Evolutionary conservation across 768 basidiomycete species (phyloP), one percentile per base, ranked within the genome.

Genomic region (Hypsizygus marmoreus): DNA sequence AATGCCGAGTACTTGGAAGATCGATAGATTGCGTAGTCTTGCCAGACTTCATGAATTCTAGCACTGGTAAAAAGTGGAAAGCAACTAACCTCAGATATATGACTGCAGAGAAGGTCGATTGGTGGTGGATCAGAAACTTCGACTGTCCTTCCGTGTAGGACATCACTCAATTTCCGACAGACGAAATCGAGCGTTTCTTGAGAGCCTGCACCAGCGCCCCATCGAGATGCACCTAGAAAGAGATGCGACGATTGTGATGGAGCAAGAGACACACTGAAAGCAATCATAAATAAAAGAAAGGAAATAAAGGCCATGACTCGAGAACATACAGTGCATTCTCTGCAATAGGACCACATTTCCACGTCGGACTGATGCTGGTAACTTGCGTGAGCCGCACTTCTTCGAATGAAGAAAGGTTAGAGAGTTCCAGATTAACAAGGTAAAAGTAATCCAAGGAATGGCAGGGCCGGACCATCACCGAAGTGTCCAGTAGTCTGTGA

Each of bases 291-390:
- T 43, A 32, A 47, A 30, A 16, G 34, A 23, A 32, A 29, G 38
- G 31, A 17, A 31, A 57, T 34, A 41, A 59, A 26, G 10, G 9
- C 22, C 38, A 37, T 35, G 25, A 37, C 17, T 1, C 44, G 33
- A 17, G 8, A 17, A 70, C 86, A 62, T 54, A 86, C 84, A 68
- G 57, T 14, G 60, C 51, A 12, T 60, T 51, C 8, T 68, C 61
- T 2, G 64, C 52, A n/a, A 77, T 42, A 6, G 75, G 56, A 2
- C 62, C 60, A 49, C 79, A 83, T 31, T 63, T 62, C 92, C 92
- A 94, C 4, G 70, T 67, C 1, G 88, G 80, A 54, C 91, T 91
- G 39, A 91, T 51, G 20, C 79, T 73, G 3, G 75, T 77, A 6
- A 93, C 55, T 53, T 88, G 82, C 3, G 71, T 72, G 13, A 94